Conservation (phyloP, 2,329 filamentous ascomycete genomes). For the Metarhizium guizhouense region DNA sequence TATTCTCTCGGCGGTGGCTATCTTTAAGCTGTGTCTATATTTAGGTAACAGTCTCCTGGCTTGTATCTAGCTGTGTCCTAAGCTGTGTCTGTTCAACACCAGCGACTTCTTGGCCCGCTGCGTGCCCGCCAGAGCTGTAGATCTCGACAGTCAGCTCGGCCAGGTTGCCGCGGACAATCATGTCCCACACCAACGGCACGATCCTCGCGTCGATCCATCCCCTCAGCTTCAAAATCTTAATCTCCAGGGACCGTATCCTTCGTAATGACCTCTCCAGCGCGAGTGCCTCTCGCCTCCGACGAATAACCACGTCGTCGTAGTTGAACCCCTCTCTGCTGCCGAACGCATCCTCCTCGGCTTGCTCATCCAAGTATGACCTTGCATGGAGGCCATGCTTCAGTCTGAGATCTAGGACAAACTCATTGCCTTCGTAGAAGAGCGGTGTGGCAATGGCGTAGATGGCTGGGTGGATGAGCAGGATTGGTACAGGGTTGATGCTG, state of each 20-base stretch:
- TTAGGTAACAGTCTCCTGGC: constrained; percentile 30
- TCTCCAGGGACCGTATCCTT: constrained; percentile 17
- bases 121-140: not conserved
- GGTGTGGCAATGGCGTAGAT: constrained; percentile 23
- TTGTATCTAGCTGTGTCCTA: constrained; percentile 44
- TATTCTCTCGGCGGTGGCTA: constrained; percentile 68
- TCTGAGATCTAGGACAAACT: constrained; percentile 21
- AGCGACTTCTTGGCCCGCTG: constrained; percentile 42
- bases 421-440: constrained; percentile 22
- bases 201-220: constrained; percentile 21
- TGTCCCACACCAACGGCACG: constrained; percentile 20
- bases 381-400: constrained; percentile 18
- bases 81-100: constrained; percentile 47
- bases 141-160: no score
- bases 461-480: constrained; percentile 24
- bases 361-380: constrained; percentile 13
- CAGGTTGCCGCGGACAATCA: constrained; percentile 23
- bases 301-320: no score
- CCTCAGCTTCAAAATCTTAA: constrained; percentile 21
- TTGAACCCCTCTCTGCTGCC: constrained; percentile 4
- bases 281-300: constrained; percentile 8
- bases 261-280: constrained; percentile 14
- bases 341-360: constrained; percentile 3
- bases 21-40: constrained; percentile 63
- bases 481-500: constrained; percentile 14